These are phyloP conservation scores for Fusarium hainanense DNA, from an alignment of 2,329 filamentous ascomycete genomes.

Conservation along the genomic window DNA sequence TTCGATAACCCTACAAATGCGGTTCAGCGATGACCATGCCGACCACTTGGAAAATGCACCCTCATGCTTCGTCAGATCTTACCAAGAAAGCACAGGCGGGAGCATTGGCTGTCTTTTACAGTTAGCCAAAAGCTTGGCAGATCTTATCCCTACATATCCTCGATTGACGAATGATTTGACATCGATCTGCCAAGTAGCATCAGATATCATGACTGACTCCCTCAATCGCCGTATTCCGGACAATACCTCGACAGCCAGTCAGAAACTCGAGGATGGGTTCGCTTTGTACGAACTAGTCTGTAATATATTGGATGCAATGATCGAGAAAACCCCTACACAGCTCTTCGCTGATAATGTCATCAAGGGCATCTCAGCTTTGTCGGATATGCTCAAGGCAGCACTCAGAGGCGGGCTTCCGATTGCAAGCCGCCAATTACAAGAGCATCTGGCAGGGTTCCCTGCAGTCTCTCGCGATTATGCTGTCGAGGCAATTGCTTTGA, in stretches of 20 bases:
- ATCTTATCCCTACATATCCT: slow-evolving; percentile 58
- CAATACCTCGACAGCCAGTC: slow-evolving; percentile 43
- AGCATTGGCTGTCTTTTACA: slow-evolving; percentile 57
- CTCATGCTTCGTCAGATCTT: slow-evolving; percentile 54
- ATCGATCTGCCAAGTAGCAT: slow-evolving; percentile 51
- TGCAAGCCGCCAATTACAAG: slow-evolving; percentile 47
- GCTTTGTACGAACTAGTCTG: slow-evolving; percentile 58
- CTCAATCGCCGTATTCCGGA: slow-evolving; percentile 37
- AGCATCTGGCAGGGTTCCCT: slow-evolving; percentile 48
- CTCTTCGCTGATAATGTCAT: slow-evolving; percentile 59
- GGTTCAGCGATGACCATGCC: slow-evolving; percentile 21
- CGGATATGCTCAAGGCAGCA: slow-evolving; percentile 57
- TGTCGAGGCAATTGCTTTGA: slow-evolving; percentile 64
- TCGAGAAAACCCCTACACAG: slow-evolving; percentile 67
- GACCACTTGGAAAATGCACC: slow-evolving; percentile 24
- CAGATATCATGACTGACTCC: slow-evolving; percentile 49
- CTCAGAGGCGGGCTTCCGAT: slow-evolving; percentile 53
- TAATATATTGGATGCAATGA: slow-evolving; percentile 56
- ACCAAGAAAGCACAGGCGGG: slow-evolving; percentile 56
- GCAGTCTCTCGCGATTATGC: slow-evolving; percentile 54
- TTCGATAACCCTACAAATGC: slow-evolving; percentile 38
- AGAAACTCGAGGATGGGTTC: slow-evolving; percentile 55
- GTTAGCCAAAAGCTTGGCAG: slow-evolving; percentile 56
- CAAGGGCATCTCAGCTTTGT: slow-evolving; percentile 54
- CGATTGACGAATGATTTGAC: slow-evolving; percentile 59